phyloP scores from a whole-genome alignment of 306 rosid genomes.

The Mimosa bimucronata region DNA sequence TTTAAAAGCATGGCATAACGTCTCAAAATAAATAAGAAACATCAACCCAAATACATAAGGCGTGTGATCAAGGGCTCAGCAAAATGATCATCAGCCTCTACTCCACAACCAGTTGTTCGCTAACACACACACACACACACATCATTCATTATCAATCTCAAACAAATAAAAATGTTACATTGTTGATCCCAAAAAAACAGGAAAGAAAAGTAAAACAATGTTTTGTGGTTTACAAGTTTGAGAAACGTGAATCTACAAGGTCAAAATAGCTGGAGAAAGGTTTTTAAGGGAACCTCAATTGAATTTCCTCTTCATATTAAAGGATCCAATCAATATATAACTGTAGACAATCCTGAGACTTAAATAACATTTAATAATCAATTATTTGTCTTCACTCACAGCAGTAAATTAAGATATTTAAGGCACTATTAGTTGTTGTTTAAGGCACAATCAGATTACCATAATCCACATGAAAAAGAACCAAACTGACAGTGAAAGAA shows the following conservation, averaged over 20 bases:
- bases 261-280: not conserved
- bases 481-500: not conserved
- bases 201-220: not conserved
- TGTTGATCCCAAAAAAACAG: not conserved
- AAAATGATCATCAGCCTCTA: not conserved
- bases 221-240: not conserved
- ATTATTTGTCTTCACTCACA: not conserved
- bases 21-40: conserved; percentile 16
- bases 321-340: not conserved
- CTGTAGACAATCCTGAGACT: not conserved
- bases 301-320: not conserved
- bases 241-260: not conserved
- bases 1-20: not conserved
- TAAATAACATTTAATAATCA: not conserved
- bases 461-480: not conserved
- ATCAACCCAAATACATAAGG: not conserved
- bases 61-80: not conserved
- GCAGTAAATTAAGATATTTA: not conserved
- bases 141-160: not conserved
- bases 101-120: not conserved
- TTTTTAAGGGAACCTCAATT: not conserved
- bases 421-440: not conserved
- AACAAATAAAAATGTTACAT: not conserved
- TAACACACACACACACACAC: not conserved
- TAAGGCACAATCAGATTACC: not conserved